Conservation (phyloP, 768 basidiomycete genomes). For the Phaffia australis region DNA sequence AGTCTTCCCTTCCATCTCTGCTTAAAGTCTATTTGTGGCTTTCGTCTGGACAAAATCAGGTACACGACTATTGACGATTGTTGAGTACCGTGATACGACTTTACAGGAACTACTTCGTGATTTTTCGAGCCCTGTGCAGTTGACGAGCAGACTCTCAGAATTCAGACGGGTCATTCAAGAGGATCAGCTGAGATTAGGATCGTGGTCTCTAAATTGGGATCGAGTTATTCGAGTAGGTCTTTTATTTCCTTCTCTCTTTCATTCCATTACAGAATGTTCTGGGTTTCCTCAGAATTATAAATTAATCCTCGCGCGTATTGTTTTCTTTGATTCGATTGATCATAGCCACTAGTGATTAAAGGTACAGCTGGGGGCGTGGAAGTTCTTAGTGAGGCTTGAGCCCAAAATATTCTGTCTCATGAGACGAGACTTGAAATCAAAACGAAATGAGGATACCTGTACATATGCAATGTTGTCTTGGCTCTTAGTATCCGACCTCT, state of each 20-base stretch:
- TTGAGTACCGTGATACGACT: not conserved
- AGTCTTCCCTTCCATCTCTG: slow-evolving; percentile 21
- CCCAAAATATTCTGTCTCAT: too few species aligned
- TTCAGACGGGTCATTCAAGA: slow-evolving; percentile 28
- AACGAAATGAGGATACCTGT: too few species aligned
- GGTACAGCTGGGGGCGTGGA: slow-evolving; percentile 7
- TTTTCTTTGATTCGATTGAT: too few species aligned
- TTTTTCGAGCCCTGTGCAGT: slow-evolving; percentile 39
- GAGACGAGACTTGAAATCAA: too few species aligned
- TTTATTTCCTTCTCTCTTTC: too few species aligned
- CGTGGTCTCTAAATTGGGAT: slow-evolving; percentile 82
- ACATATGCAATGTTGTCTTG: too few species aligned
- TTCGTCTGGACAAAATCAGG: not conserved
- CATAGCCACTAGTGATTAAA: slow-evolving; percentile 9
- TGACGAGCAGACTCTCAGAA: slow-evolving; percentile 11
- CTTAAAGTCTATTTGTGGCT: not conserved
- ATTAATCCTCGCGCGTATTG: too few species aligned
- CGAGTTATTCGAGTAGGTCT: slow-evolving; percentile 4
- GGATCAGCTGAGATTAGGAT: slow-evolving; percentile 50
- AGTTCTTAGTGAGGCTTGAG: slow-evolving; percentile 4
- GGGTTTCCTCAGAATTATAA: too few species aligned
- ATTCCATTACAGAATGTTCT: too few species aligned
- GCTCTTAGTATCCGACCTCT: too few species aligned
- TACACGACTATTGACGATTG: not conserved
- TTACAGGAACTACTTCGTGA: slow-evolving; percentile 49